Percentiles rank a stretch among this genome's conserved stretches.
Evolutionary conservation across 1,284 basidiomycete species (phyloP).

Genomic region (Coniophora puteana): DNA sequence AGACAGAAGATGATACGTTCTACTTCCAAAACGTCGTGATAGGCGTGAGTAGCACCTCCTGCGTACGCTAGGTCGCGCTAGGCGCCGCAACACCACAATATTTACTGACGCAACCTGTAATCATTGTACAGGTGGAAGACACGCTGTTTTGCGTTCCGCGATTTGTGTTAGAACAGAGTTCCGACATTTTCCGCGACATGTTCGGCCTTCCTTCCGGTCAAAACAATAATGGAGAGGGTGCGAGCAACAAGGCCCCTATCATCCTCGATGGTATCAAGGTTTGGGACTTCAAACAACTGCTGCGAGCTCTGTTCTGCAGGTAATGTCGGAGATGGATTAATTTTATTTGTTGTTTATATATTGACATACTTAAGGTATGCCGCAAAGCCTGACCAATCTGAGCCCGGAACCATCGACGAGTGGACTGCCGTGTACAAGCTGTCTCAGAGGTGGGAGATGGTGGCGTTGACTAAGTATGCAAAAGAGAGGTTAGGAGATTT

Average conservation of each 20-base stretch:
- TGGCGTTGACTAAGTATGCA: slow-evolving; percentile 12
- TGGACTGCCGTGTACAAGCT: slow-evolving; percentile 3
- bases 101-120: no score
- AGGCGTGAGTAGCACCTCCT: no score
- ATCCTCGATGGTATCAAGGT: slow-evolving; percentile 1
- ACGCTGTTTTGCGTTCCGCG: slow-evolving; percentile 1
- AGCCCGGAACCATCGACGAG: not conserved
- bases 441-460: slow-evolving; percentile 2
- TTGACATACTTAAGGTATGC: not conserved
- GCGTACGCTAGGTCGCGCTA: no score
- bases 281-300: slow-evolving; percentile 1
- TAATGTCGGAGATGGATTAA: not conserved
- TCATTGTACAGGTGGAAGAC: slow-evolving; percentile 6
- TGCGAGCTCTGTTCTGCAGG: not conserved
- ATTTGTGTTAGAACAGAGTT: not conserved
- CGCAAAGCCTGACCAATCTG: not conserved
- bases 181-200: slow-evolving; percentile 1
- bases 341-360: not conserved
- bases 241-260: not conserved
- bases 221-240: not conserved
- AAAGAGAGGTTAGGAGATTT: slow-evolving; percentile 18
- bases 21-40: no score
- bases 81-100: no score
- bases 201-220: slow-evolving; percentile 1
- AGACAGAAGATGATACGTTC: no score